Conservation (phyloP, 306 rosid genomes). For the Vigna mungo region DNA sequence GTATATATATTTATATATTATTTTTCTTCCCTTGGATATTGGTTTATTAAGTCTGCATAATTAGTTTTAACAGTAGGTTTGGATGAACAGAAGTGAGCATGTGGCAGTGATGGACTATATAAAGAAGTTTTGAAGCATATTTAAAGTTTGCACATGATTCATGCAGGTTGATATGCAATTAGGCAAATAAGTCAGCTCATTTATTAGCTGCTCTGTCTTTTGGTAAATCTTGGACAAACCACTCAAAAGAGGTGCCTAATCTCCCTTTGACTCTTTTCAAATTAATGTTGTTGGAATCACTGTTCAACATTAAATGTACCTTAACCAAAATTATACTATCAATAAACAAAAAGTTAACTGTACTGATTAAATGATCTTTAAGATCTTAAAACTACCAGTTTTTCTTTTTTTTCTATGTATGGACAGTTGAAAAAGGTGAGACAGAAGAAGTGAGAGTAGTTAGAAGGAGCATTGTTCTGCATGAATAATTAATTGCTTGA, state of each 20-base stretch:
- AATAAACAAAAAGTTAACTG: too few species aligned
- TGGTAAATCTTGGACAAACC: background rate
- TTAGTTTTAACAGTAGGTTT: background rate
- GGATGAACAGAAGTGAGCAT: background rate
- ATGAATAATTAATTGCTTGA: background rate
- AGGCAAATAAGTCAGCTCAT: background rate
- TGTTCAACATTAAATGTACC: too few species aligned
- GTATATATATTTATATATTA: too few species aligned
- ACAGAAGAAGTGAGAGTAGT: background rate
- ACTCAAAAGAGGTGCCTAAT: background rate
- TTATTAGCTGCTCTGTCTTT: constrained; percentile 1
- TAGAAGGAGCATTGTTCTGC: too few species aligned
- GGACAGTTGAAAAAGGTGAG: background rate
- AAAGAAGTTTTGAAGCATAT: background rate
- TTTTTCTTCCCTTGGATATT: too few species aligned
- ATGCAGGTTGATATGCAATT: background rate
- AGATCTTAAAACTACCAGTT: too few species aligned
- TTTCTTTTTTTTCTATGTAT: background rate
- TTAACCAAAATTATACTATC: too few species aligned
- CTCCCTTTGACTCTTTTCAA: background rate
- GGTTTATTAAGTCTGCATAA: background rate
- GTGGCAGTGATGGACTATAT: background rate
- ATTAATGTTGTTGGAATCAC: background rate
- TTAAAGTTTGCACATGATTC: background rate
- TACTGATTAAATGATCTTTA: too few species aligned